Evolutionary conservation across 352 stramenopile species (phyloP), one percentile per base, ranked within the genome.

Genomic region (Pythium plurisporium): DNA sequence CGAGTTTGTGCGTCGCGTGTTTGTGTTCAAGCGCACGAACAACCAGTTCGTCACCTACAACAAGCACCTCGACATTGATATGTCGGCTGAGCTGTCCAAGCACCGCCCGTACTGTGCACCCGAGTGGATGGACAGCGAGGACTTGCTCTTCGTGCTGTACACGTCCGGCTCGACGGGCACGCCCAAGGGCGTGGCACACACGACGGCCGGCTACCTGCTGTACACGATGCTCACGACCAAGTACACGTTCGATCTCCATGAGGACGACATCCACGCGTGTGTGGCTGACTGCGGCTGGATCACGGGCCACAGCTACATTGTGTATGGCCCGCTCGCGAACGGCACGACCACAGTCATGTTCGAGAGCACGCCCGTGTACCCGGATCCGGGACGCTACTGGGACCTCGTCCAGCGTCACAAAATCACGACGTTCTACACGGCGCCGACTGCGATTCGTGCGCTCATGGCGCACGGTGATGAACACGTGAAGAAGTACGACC

Each of bases 271-370:
- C 14, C 97, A 96, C 66, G 90, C 89, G 2, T 98, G 95, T 69
- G 91, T 98, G 4, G 95, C 96, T 1, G 96, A 99, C 68, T 87
- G 85, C 17, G 96, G 96, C 14, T 99, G 96, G 96, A 98, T 99
- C 66, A 98, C 96, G 12, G 96, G 96, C 29, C 96, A 99, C 77
- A 96, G 82, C 49, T 97, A 96, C 71, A 98, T 99, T 60, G 81
- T 99, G 7, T 98, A 99, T 72, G 97, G 96, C 9, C 95, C 96
- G 4, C 72, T 99, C 5, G 73, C 92, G 40, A 98, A 99, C 64
- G 97, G 97, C 37, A 81, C 82, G n/a, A 99, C 96, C 4, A 99
- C 96, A 3, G 81, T 99, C 54, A 97, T 99, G 87, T 99, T 99
- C 67, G 97, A 99, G 73, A 94, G 74, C 25, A 99, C 96, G 8